Conservation (phyloP, 768 basidiomycete species). For the Termitomyces sp. region DNA sequence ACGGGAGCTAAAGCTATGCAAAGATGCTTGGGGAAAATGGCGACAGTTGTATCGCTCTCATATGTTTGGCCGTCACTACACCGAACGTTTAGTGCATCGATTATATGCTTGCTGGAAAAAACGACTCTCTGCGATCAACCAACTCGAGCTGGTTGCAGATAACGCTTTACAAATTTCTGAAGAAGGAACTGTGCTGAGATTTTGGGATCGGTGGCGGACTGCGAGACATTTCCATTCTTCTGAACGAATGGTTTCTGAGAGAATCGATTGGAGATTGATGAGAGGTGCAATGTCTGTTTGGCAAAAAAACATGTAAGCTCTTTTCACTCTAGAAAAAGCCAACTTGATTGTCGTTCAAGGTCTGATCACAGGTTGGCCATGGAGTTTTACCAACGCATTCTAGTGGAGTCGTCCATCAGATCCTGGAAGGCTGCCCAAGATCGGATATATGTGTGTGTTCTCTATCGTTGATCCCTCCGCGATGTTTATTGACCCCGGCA, state of each 20-base stretch:
- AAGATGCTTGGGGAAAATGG: constrained; percentile 66
- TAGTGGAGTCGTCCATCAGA: constrained; percentile 41
- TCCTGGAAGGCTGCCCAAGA: constrained; percentile 53
- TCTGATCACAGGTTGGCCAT: constrained; percentile 38
- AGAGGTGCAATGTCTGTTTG: constrained; percentile 46
- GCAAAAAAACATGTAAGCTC: constrained; percentile 26
- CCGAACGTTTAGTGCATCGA: constrained; percentile 35
- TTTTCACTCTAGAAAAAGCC: background rate
- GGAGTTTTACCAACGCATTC: constrained; percentile 31
- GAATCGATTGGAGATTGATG: constrained; percentile 44
- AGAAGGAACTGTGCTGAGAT: constrained; percentile 30
- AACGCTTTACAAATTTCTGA: constrained; percentile 34
- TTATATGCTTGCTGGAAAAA: constrained; percentile 52
- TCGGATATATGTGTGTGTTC: constrained; percentile 42
- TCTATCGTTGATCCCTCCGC: background rate
- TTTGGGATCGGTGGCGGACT: constrained; percentile 58
- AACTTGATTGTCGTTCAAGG: constrained; percentile 25
- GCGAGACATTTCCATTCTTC: constrained; percentile 36
- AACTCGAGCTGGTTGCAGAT: constrained; percentile 46
- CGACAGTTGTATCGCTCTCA: constrained; percentile 48
- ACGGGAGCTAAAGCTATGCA: constrained; percentile 46
- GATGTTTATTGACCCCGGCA: constrained; percentile 19
- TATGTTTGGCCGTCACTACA: constrained; percentile 48
- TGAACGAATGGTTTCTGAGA: constrained; percentile 39
- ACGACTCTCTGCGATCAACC: constrained; percentile 33